phyloP scores from a whole-genome alignment of 2,329 filamentous ascomycete genomes.

The Parafenestella ontariensis region DNA sequence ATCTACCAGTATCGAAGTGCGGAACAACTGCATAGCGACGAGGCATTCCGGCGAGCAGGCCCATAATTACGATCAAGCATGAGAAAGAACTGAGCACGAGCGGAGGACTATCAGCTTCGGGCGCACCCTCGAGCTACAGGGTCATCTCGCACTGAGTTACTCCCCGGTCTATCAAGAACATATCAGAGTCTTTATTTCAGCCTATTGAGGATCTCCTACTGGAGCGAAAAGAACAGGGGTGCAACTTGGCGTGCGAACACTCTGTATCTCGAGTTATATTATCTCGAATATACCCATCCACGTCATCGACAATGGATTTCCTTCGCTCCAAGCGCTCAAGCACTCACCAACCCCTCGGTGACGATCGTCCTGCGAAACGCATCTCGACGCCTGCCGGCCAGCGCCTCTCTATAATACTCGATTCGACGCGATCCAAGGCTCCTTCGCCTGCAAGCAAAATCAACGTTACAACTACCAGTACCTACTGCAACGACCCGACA shows the following conservation, averaged over 20 bases:
- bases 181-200: no score
- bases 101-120: conserved; percentile 6
- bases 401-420: conserved; percentile 51
- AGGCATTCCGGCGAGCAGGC: not conserved
- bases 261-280: no score
- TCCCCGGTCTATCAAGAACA: no score
- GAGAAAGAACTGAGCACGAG: conserved; percentile 7
- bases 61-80: conserved; percentile 5
- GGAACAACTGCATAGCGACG: not conserved
- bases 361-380: conserved; percentile 47
- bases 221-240: no score
- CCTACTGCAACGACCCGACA: conserved; percentile 37
- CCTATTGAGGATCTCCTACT: no score
- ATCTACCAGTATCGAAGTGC: not conserved
- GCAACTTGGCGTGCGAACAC: no score
- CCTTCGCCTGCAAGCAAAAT: conserved; percentile 31
- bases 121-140: conserved; percentile 4
- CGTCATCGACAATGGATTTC: conserved; percentile 29
- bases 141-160: no score
- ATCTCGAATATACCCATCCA: not conserved
- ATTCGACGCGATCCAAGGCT: conserved; percentile 30
- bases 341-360: conserved; percentile 30
- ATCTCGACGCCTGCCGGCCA: conserved; percentile 53
- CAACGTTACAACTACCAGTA: conserved; percentile 35
- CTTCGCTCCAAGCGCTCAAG: conserved; percentile 31